These are phyloP conservation scores for Pugionium dolabratum DNA, from an alignment of 345 rosid species.

Conservation along the genomic window DNA sequence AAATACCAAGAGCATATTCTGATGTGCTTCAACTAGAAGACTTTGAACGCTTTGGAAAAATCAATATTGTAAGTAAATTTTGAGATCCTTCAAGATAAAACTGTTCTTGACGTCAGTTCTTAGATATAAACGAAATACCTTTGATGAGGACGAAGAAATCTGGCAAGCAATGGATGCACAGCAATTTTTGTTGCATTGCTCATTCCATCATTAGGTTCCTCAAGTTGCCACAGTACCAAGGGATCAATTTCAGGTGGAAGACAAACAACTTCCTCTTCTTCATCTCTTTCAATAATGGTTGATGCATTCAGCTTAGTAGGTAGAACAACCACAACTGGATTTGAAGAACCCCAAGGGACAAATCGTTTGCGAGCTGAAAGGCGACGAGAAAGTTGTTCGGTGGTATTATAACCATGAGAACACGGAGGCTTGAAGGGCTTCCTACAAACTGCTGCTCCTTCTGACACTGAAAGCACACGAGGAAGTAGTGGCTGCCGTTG, in stretches of 20 bases:
- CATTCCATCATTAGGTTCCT: slow-evolving; percentile 51
- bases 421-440: slow-evolving; percentile 94
- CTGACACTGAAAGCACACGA: slow-evolving; percentile 76
- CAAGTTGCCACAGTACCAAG: slow-evolving; percentile 82
- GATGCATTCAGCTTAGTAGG: slow-evolving; percentile 41
- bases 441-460: slow-evolving; percentile 89
- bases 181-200: slow-evolving; percentile 45
- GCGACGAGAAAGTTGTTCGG: slow-evolving; percentile 70
- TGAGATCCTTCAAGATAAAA: slow-evolving; percentile 5
- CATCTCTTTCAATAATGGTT: slow-evolving; percentile 38
- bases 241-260: slow-evolving; percentile 88
- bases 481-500: slow-evolving; percentile 83
- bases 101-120: slow-evolving; percentile 18
- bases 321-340: slow-evolving; percentile 58
- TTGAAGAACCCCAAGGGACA: slow-evolving; percentile 90
- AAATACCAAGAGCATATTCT: slow-evolving; percentile 8
- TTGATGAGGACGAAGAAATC: slow-evolving; percentile 97
- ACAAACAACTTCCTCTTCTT: slow-evolving; percentile 56
- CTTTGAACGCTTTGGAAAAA: neutral
- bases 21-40: slow-evolving; percentile 10
- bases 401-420: slow-evolving; percentile 56
- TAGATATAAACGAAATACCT: slow-evolving; percentile 53
- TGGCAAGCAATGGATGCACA: slow-evolving; percentile 87
- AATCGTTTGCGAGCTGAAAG: slow-evolving; percentile 86
- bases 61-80: slow-evolving; percentile 8